Evolutionary conservation across 164 flowering plant species (phyloP), one percentile per base, ranked within the genome.

Genomic region (Kalanchoe fedtschenkoi): DNA sequence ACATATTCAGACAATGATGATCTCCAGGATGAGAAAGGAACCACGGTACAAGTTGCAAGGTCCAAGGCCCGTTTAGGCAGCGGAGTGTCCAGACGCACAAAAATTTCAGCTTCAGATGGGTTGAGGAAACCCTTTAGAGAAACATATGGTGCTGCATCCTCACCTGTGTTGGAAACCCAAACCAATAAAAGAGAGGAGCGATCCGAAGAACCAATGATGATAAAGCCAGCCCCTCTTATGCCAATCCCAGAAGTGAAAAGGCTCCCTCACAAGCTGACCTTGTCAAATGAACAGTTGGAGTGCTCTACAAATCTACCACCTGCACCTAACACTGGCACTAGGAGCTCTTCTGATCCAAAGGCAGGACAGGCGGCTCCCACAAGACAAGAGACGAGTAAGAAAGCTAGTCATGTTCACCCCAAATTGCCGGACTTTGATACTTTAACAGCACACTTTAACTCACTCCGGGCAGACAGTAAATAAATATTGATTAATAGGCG

Each of bases 371-470:
- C 71, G 19, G 54, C 71, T 51, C 61, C 71, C 46, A 62, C 75
- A 3, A 76, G 62, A 55, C 86, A 76, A 69, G 73, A 71, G 32
- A 69, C 76, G 34, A 30, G 19, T 21, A 74, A 76, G 70, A 74
- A 61, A 63, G 77, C 89, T 3, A 70, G 84, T 65, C 99, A 93
- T 73, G 97, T 93, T 69, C 99, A 93, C 67, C 99, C 99, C 34
- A 93, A 88, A 76, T 90, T 90, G 66, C 99, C 99, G 0, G 99
- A 93, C 56, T 88, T 73, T 42, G 95, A 93, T n/a, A 30, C 70
- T 4, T 57, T 93, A 9, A 66, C 87, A 39, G 89, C 93, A 1
- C 83, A 76, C 17, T 71, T 89, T 2, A 70, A 66, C 66, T 72
- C 88, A 56, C 84, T 87, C 41, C 71, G 88, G 13, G 62, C 61